Percentiles rank a stretch among this genome's conserved stretches.
Evolutionary conservation across 257 asterid species (phyloP).

Genomic region (Buddleja alternifolia): DNA sequence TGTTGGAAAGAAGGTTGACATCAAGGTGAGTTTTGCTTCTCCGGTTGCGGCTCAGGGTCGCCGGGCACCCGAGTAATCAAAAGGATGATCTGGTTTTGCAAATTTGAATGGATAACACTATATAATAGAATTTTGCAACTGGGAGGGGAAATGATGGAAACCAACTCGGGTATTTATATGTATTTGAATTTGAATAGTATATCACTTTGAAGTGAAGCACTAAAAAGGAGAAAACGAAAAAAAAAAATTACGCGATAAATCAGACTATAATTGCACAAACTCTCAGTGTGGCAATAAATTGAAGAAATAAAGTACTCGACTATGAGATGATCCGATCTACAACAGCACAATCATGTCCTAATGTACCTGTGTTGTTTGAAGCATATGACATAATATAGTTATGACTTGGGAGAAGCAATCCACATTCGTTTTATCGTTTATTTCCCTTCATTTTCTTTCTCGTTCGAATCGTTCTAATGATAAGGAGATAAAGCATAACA

Average conservation of each 20-base stretch:
- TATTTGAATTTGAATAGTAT: background rate
- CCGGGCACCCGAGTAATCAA: conserved; percentile 16
- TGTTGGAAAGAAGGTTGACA: conserved; percentile 25
- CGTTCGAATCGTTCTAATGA: background rate
- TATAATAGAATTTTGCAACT: background rate
- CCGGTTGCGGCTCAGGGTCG: conserved; percentile 12
- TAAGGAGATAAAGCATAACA: conserved; percentile 10
- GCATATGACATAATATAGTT: background rate
- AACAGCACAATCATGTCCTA: background rate
- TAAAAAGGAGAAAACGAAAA: too few relatives aligned
- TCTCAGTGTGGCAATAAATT: background rate
- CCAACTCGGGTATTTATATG: background rate
- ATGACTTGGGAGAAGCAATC: background rate
- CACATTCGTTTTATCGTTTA: background rate
- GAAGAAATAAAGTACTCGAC: background rate
- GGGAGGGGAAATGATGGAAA: background rate
- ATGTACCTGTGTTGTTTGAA: background rate
- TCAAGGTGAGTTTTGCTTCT: conserved; percentile 36
- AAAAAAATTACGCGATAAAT: too few relatives aligned
- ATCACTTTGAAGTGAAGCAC: too few relatives aligned
- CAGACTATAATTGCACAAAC: background rate
- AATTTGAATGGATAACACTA: background rate
- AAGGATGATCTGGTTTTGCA: background rate
- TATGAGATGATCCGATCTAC: background rate
- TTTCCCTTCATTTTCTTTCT: background rate